Evolutionary conservation across 1,139 yeast species (phyloP), one percentile per base, ranked within the genome.

Genomic region (Geotrichum carabidarum): DNA sequence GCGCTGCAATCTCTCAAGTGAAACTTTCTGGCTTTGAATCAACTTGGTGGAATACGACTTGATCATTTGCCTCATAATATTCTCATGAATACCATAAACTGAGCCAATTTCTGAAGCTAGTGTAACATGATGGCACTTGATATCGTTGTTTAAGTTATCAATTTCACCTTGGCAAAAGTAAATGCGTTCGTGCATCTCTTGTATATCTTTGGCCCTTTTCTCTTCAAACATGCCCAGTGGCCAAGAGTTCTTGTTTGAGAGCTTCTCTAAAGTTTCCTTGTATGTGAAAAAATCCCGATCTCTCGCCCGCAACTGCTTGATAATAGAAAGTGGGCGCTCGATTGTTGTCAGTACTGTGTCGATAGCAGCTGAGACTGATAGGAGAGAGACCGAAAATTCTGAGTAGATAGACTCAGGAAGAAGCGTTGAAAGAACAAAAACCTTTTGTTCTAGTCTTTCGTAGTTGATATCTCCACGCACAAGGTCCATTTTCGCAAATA

Each of bases 71-170:
- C 60, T 52, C 52, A 53, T 48, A 32, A 53, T 18, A 14, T 44
- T 57, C 54, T 66, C 69, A 49, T 72, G 74, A 18, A 62, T 59
- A 9, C 60, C 60, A 54, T 70, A 68, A 54, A 71, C 71, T 2
- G 71, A 65, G 7, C 75, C 74, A 6, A 73, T 64, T 57, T 73
- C 77, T 5, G 68, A 63, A 0, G 77, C 77, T 7, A 73, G 60
- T 1, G 68, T 59, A 17, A 65, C 65, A 56, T 73, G 76, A 3
- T 70, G 62, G 8, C 64, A 61, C 44, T 65, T 59, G 35, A 73
- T 63, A 43, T 68, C 70, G 11, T 60, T 58, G 47, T 71, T 68
- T 14, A 71, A 55, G 22, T 67, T 56, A 27, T 60, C 55, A 34
- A 71, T 65, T 41, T 65, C 68, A 30, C 59, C 60, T 45, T 69